Evolutionary conservation across 2,329 filamentous ascomycete species (phyloP).

Genomic region (Fusarium oxysporum): DNA sequence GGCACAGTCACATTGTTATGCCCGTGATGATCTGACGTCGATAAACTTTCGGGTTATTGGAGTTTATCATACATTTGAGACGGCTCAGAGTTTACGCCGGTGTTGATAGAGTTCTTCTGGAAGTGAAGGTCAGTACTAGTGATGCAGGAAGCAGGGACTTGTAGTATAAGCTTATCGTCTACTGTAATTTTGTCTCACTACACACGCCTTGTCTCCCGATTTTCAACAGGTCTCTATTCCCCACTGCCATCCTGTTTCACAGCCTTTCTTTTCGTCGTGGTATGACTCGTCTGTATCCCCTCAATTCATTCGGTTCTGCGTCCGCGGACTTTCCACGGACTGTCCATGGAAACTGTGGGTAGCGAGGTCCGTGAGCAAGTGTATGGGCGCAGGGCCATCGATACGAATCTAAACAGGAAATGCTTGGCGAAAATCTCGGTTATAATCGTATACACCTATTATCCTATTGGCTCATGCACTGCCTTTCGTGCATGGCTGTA

Average conservation of each 20-base stretch:
- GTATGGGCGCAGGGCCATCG: too few species aligned
- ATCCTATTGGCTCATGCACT: not conserved
- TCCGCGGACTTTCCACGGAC: not conserved
- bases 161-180: not conserved
- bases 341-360: not conserved
- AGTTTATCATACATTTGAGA: not conserved
- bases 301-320: rapidly evolving
- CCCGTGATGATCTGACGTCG: not conserved
- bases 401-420: not conserved
- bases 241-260: not conserved
- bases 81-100: rapidly evolving
- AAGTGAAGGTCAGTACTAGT: rapidly evolving
- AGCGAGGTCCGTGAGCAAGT: not conserved
- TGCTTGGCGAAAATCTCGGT: not conserved
- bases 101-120: not conserved
- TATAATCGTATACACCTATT: not conserved
- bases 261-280: not conserved
- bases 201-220: rapidly evolving
- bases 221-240: rapidly evolving
- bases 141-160: not conserved
- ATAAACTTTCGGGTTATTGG: not conserved
- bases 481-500: not conserved
- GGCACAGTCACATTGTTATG: rapidly evolving
- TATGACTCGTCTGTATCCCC: not conserved
- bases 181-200: not conserved